phyloP scores from a whole-genome alignment of 2,329 filamentous ascomycete genomes.

The Fusarium gaditjirri region DNA sequence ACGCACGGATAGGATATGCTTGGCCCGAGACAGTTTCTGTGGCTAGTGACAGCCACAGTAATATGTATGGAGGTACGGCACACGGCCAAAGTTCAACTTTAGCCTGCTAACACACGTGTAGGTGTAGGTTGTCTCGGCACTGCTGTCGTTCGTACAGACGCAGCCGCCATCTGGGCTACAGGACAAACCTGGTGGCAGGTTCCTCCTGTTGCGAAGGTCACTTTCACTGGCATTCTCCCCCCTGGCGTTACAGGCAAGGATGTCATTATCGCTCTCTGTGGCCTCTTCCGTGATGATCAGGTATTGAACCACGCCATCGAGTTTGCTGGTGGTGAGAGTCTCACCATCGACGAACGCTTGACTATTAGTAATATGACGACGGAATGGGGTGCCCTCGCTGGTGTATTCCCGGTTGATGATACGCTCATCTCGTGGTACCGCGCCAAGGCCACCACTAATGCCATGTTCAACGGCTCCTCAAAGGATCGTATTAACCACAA shows the following conservation, averaged over 20 bases:
- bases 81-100: neutral
- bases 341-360: constrained; percentile 78
- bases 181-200: constrained; percentile 88
- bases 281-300: constrained; percentile 85
- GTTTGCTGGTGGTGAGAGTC: constrained; percentile 82
- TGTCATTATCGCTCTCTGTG: constrained; percentile 89
- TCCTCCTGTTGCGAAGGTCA: constrained; percentile 84
- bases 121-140: constrained; percentile 47
- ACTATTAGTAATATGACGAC: constrained; percentile 85
- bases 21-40: constrained; percentile 90
- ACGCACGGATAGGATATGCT: constrained; percentile 60
- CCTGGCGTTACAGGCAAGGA: constrained; percentile 91
- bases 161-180: constrained; percentile 86
- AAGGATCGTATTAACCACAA: constrained; percentile 76
- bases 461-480: constrained; percentile 65
- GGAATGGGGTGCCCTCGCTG: constrained; percentile 76
- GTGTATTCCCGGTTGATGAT: constrained; percentile 79
- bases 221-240: constrained; percentile 78
- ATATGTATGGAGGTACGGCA: constrained; percentile 74
- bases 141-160: constrained; percentile 87
- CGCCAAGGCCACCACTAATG: constrained; percentile 77
- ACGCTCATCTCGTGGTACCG: constrained; percentile 79
- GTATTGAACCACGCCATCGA: constrained; percentile 93
- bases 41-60: constrained; percentile 77
- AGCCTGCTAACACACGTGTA: neutral